Conservation (phyloP, 2,329 filamentous ascomycete genomes). For the Cercospora zeina region DNA sequence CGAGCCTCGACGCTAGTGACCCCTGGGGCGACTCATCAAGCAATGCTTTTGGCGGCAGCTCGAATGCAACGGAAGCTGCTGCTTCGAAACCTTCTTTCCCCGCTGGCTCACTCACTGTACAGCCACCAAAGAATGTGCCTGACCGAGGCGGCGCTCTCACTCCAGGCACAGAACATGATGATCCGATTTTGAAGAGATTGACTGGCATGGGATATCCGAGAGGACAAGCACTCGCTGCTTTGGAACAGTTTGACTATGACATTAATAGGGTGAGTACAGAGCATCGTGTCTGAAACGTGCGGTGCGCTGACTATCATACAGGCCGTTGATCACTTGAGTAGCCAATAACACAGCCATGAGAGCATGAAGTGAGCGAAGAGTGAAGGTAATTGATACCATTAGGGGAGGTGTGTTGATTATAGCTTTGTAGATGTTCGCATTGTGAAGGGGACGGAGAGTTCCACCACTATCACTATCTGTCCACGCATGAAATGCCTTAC, state of each 20-base stretch:
- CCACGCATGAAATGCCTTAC: not conserved
- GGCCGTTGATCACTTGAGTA: conserved; percentile 32
- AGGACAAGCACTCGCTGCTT: conserved; percentile 69
- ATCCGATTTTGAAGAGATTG: conserved; percentile 85
- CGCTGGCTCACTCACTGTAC: conserved; percentile 15
- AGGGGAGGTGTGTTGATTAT: not conserved
- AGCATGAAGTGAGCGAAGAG: not conserved
- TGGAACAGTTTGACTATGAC: conserved; percentile 96
- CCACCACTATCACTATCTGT: not conserved
- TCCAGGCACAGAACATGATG: conserved; percentile 77
- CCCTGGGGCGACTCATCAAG: conserved; percentile 33
- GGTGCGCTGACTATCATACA: conserved; percentile 8
- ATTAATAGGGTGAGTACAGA: conserved; percentile 74
- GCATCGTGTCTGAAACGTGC: not conserved
- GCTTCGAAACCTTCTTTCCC: conserved; percentile 19
- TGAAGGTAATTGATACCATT: conserved; percentile 1
- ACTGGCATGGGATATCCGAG: conserved; percentile 86
- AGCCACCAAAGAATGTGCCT: conserved; percentile 11
- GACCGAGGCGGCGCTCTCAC: conserved; percentile 65
- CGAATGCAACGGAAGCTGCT: conserved; percentile 23
- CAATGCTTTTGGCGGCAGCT: conserved; percentile 9
- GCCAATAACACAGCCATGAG: conserved; percentile 8
- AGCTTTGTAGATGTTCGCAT: not conserved
- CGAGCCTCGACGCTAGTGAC: conserved; percentile 31
- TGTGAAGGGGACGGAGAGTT: not conserved